Percentiles rank a stretch among this genome's conserved stretches.
Evolutionary conservation across 139 green algal species (phyloP).

Genomic region (Coccomyxa sp.): DNA sequence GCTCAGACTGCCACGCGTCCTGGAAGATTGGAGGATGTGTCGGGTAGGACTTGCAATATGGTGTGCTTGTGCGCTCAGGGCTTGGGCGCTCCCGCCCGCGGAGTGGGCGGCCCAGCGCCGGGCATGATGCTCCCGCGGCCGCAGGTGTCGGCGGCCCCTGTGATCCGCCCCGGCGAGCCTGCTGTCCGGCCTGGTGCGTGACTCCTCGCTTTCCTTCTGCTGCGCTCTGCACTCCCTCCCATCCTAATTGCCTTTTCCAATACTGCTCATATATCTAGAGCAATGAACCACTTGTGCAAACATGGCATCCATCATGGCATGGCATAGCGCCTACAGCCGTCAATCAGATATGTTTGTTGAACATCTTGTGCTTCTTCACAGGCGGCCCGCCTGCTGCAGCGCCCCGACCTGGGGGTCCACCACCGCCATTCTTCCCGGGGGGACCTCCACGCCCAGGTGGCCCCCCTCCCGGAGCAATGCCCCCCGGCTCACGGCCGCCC

Average conservation of each 20-base stretch:
- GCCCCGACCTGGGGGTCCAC: neutral
- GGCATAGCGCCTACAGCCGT: neutral
- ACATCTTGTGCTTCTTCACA: neutral
- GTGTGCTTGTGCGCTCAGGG: slow-evolving; percentile 43
- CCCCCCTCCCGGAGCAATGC: too few relatives aligned
- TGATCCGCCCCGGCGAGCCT: slow-evolving; percentile 47
- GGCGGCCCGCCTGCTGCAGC: neutral
- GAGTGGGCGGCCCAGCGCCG: slow-evolving; percentile 81
- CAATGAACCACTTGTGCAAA: neutral
- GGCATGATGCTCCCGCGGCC: slow-evolving; percentile 90
- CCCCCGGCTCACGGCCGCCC: neutral
- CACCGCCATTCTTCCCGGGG: neutral
- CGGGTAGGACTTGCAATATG: neutral
- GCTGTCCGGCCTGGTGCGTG: neutral
- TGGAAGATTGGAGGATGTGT: neutral
- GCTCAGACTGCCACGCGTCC: neutral
- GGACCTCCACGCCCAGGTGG: neutral
- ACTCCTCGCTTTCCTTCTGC: neutral
- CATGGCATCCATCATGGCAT: neutral
- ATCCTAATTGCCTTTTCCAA: too few relatives aligned
- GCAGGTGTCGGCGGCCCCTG: slow-evolving; percentile 39
- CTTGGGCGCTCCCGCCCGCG: slow-evolving; percentile 76
- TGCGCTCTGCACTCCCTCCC: neutral
- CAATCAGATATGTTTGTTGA: neutral
- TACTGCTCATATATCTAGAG: neutral